Conservation (phyloP, 2,329 filamentous ascomycete genomes). For the Fulvia fulva region DNA sequence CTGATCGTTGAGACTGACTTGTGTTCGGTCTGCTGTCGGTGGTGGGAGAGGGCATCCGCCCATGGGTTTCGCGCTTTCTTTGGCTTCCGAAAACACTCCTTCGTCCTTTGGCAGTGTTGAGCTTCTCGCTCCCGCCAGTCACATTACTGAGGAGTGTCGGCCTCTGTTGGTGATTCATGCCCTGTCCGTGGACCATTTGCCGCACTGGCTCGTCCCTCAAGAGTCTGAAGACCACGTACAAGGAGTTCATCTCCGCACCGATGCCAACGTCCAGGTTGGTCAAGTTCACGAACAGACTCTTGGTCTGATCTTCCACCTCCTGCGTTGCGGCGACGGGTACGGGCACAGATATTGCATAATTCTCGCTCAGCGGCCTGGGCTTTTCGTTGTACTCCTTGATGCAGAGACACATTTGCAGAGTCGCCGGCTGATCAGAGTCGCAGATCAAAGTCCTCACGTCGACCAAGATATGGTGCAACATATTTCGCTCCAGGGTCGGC, state of each 20-base stretch:
- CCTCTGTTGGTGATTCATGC: constrained; percentile 15
- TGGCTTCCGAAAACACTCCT: constrained; percentile 64
- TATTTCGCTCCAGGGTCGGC: constrained; percentile 62
- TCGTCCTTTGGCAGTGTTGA: constrained; percentile 36
- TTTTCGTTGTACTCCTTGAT: constrained; percentile 62
- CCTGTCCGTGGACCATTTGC: constrained; percentile 20
- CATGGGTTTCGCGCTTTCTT: constrained; percentile 38
- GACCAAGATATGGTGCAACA: constrained; percentile 76
- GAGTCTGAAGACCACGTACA: constrained; percentile 82
- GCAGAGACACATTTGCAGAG: constrained; percentile 73
- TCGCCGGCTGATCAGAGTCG: constrained; percentile 69
- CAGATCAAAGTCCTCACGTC: constrained; percentile 81
- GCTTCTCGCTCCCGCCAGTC: constrained; percentile 14
- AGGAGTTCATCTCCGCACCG: constrained; percentile 58
- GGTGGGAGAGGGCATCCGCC: constrained; percentile 16
- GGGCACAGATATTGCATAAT: constrained; percentile 73
- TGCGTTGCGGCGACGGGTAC: constrained; percentile 67
- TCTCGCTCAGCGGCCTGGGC: constrained; percentile 72
- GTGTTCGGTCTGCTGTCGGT: constrained; percentile 22
- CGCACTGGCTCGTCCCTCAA: constrained; percentile 54
- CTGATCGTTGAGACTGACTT: constrained; percentile 24
- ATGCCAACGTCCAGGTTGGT: constrained; percentile 70
- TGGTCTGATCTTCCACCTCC: constrained; percentile 63
- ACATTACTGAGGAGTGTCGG: constrained; percentile 16
- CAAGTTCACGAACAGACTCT: constrained; percentile 83